Conservation (phyloP, 1,284 basidiomycete species). For the Ceratobasidium sp. region DNA sequence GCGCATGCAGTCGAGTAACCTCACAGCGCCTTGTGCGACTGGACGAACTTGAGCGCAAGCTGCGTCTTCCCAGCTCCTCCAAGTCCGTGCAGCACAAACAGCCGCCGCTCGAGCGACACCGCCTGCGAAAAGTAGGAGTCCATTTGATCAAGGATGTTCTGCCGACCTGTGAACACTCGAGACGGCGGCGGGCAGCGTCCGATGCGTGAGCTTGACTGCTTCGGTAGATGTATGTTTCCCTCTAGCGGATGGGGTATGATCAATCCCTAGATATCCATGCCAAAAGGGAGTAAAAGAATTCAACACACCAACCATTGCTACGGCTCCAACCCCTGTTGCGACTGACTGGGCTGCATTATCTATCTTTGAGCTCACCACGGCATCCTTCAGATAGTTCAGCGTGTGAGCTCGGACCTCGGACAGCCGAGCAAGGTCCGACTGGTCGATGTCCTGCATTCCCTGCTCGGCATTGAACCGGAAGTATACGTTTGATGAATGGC, state of each 20-base stretch:
- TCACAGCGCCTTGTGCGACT: background rate
- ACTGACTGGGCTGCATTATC: too few relatives aligned
- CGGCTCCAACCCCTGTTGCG: too few relatives aligned
- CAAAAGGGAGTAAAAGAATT: too few relatives aligned
- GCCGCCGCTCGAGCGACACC: background rate
- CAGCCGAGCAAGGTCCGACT: background rate
- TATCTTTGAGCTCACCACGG: too few relatives aligned
- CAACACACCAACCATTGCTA: too few relatives aligned
- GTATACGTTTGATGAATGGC: background rate
- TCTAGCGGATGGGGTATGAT: too few relatives aligned
- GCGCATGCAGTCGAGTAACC: background rate
- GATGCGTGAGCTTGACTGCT: too few relatives aligned
- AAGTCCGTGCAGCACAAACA: constrained; percentile 25
- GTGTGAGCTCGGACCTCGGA: background rate
- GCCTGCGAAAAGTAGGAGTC: background rate
- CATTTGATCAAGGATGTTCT: background rate
- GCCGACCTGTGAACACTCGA: background rate
- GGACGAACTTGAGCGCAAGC: constrained; percentile 4
- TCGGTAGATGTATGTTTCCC: too few relatives aligned
- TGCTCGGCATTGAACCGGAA: constrained; percentile 16
- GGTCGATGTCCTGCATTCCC: background rate
- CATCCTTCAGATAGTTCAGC: too few relatives aligned
- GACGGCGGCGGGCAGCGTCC: constrained; percentile 19
- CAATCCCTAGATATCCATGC: too few relatives aligned
- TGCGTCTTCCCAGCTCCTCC: constrained; percentile 16